Evolutionary conservation across 192 early-diverging fungal species (phyloP).

Genomic region (Rhizoclosmatium globosum): DNA sequence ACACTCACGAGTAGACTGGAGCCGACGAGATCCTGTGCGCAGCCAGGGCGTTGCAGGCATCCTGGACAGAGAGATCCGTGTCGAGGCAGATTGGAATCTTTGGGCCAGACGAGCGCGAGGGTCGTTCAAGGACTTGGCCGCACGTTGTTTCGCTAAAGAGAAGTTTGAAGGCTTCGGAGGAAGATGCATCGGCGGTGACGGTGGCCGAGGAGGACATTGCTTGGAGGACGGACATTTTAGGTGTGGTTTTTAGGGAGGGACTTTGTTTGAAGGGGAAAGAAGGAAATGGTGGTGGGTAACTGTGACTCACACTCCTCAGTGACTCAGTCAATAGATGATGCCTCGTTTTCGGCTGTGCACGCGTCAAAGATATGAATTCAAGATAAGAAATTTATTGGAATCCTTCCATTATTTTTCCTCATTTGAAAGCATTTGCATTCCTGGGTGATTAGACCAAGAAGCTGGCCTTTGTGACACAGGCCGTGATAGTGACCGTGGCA

Average conservation of each 20-base stretch:
- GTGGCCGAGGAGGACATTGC: neutral
- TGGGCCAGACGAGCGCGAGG: neutral
- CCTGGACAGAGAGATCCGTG: slow-evolving; percentile 52
- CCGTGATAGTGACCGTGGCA: no score
- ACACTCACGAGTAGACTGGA: slow-evolving; percentile 48
- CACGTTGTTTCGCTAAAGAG: slow-evolving; percentile 28
- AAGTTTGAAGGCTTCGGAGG: neutral
- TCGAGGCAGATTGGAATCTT: slow-evolving; percentile 55
- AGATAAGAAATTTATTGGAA: no score
- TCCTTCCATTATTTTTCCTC: no score
- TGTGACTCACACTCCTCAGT: neutral
- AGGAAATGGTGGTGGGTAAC: neutral
- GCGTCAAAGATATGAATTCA: neutral
- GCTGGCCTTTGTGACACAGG: no score
- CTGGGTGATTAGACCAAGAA: no score
- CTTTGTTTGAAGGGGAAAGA: neutral
- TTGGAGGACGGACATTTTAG: neutral
- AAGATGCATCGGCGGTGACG: neutral
- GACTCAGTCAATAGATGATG: neutral
- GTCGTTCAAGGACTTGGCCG: neutral
- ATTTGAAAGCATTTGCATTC: no score
- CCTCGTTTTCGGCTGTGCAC: neutral
- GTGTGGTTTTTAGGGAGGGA: neutral
- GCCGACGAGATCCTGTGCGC: slow-evolving; percentile 55
- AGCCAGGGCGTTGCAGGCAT: slow-evolving; percentile 60